Evolutionary conservation across 108 stramenopile genomes (phyloP).

Genomic region (Aurantiochytrium sp.): DNA sequence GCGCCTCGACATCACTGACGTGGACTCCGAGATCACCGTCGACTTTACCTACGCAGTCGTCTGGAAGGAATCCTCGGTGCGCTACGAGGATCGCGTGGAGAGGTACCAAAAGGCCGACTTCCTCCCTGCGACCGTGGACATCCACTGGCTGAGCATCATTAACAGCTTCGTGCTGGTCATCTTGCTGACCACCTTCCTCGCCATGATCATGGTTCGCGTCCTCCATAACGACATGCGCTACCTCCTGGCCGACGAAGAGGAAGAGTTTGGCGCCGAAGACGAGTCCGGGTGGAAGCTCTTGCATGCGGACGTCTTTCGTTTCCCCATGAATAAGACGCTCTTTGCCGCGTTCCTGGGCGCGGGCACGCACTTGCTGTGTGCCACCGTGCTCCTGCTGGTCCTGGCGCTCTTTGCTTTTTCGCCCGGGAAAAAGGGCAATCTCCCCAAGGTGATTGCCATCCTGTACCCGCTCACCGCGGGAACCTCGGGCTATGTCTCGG

Average conservation of each 20-base stretch:
- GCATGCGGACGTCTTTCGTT: slow-evolving; percentile 94
- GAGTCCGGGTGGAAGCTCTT: slow-evolving; percentile 91
- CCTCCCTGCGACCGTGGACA: slow-evolving; percentile 80
- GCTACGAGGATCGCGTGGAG: slow-evolving; percentile 75
- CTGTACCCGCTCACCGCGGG: slow-evolving; percentile 82
- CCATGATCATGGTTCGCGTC: slow-evolving; percentile 87
- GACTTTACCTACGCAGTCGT: slow-evolving; percentile 87
- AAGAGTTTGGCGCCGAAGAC: slow-evolving; percentile 79
- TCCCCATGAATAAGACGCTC: slow-evolving; percentile 69
- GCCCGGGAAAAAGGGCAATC: slow-evolving; percentile 82
- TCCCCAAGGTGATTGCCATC: slow-evolving; percentile 81
- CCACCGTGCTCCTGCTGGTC: slow-evolving; percentile 70
- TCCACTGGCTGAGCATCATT: slow-evolving; percentile 95
- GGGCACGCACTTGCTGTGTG: slow-evolving; percentile 73
- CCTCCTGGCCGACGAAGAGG: slow-evolving; percentile 89
- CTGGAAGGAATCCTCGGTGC: slow-evolving; percentile 72
- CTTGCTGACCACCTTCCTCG: slow-evolving; percentile 87
- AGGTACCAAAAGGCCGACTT: slow-evolving; percentile 78
- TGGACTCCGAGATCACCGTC: slow-evolving; percentile 52
- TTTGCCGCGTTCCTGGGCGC: slow-evolving; percentile 84
- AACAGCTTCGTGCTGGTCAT: slow-evolving; percentile 93
- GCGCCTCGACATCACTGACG: not conserved
- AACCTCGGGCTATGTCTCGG: slow-evolving; percentile 75
- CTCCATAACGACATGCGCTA: slow-evolving; percentile 95
- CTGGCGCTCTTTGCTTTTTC: slow-evolving; percentile 82